phyloP scores from a whole-genome alignment of 2,329 filamentous ascomycete species.

The Trichophyton simii region DNA sequence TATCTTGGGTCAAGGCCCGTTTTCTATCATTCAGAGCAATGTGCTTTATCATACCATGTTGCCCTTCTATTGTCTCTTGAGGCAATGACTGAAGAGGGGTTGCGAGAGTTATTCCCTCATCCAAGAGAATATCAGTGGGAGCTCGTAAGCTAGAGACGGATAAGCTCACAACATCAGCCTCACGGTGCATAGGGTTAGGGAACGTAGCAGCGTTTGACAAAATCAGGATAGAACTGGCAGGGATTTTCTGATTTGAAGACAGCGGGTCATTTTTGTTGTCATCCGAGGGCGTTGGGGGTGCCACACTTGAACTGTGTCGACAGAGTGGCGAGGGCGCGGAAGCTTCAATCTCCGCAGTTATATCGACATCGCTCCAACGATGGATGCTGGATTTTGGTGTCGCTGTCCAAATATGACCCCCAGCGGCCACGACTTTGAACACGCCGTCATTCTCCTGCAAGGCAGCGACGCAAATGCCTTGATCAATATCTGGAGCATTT shows the following conservation, averaged over 20 bases:
- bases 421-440: conserved; percentile 48
- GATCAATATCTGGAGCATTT: conserved; percentile 62
- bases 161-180: conserved; percentile 40
- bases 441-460: conserved; percentile 76
- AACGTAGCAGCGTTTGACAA: conserved; percentile 76
- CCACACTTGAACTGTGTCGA: conserved; percentile 37
- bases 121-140: conserved; percentile 27
- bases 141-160: conserved; percentile 20
- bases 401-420: conserved; percentile 76
- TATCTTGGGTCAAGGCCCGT: conserved; percentile 81
- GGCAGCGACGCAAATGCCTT: conserved; percentile 79
- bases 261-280: neutral
- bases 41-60: conserved; percentile 90
- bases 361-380: conserved; percentile 79
- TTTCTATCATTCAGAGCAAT: conserved; percentile 81
- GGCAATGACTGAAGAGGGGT: conserved; percentile 57
- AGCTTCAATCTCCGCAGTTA: conserved; percentile 52
- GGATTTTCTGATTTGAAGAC: conserved; percentile 44
- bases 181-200: conserved; percentile 44
- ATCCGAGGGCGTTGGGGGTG: conserved; percentile 21
- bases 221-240: conserved; percentile 62
- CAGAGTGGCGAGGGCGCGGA: conserved; percentile 42
- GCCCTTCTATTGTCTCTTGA: conserved; percentile 79
- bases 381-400: conserved; percentile 87
- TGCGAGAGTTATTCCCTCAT: conserved; percentile 37